Evolutionary conservation across 2,329 filamentous ascomycete species (phyloP).

Genomic region (Emergomyces orientalis): DNA sequence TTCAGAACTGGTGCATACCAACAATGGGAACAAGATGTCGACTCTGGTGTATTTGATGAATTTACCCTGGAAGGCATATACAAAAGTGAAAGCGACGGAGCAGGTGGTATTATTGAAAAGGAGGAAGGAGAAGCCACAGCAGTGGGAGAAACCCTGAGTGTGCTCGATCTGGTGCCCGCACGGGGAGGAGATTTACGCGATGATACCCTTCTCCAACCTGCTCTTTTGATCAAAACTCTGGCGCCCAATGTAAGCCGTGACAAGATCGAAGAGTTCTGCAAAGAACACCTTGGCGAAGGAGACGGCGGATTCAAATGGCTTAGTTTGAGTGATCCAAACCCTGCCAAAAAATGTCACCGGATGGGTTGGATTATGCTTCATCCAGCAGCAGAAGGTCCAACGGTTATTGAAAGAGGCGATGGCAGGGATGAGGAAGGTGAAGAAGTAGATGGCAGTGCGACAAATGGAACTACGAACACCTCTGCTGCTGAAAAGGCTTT

Average conservation of each 20-base stretch:
- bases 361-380: conserved; percentile 99
- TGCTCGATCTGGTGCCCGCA: conserved; percentile 79
- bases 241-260: conserved; percentile 89
- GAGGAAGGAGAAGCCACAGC: conserved; percentile 92
- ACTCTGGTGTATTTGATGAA: conserved; percentile 79
- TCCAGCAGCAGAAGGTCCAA: conserved; percentile 58
- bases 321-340: conserved; percentile 92
- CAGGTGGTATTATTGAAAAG: conserved; percentile 77
- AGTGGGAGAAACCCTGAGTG: conserved; percentile 82
- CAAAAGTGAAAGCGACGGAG: conserved; percentile 83
- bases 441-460: conserved; percentile 36
- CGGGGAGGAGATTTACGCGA: conserved; percentile 80
- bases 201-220: conserved; percentile 78
- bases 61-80: conserved; percentile 91
- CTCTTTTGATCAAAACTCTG: conserved; percentile 94
- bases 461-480: conserved; percentile 25
- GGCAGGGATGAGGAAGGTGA: conserved; percentile 58
- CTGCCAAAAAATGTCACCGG: conserved; percentile 89
- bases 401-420: conserved; percentile 61
- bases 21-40: conserved; percentile 83
- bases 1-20: conserved; percentile 69
- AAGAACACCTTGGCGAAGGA: conserved; percentile 82
- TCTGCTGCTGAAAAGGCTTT: conserved; percentile 73
- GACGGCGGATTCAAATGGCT: conserved; percentile 93
- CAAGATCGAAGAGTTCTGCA: conserved; percentile 89